A percentile compares a stretch with the other conserved stretches of the same genome.
phyloP scores from a whole-genome alignment of 768 basidiomycete genomes.

The Sporobolomyces pararoseus region DNA sequence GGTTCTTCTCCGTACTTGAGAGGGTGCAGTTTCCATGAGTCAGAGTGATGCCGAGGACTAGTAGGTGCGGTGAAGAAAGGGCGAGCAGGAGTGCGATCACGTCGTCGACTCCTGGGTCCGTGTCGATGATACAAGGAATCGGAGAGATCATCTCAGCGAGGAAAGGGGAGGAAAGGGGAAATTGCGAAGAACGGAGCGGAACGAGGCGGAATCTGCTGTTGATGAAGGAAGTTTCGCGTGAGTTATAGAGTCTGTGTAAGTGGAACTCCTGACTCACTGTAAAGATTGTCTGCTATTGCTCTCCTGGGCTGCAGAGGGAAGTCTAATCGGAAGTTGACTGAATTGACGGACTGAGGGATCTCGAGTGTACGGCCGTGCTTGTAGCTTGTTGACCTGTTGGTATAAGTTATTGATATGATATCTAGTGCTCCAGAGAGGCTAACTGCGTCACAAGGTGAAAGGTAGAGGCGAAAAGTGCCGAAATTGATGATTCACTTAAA shows the following conservation, averaged over 20 bases:
- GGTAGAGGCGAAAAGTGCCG: not conserved
- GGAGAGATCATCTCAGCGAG: not conserved
- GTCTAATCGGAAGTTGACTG: no score
- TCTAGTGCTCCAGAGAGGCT: not conserved
- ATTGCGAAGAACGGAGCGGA: not conserved
- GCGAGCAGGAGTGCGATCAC: slow-evolving; percentile 71
- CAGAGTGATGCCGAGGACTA: slow-evolving; percentile 70
- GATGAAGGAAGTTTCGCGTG: no score
- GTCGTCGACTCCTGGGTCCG: slow-evolving; percentile 84
- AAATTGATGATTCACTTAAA: no score
- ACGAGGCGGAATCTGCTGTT: not conserved
- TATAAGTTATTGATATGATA: not conserved
- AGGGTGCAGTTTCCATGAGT: slow-evolving; percentile 76
- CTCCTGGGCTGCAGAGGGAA: not conserved
- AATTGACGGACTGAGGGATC: no score
- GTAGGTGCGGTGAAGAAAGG: slow-evolving; percentile 74
- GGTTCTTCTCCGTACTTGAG: slow-evolving; percentile 42
- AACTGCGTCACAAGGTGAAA: not conserved
- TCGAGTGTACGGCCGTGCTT: no score
- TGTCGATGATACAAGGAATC: slow-evolving; percentile 53
- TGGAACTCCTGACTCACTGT: no score
- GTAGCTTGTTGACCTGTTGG: not conserved
- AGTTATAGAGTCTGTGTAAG: no score
- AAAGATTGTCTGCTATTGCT: no score
- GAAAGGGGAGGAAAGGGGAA: not conserved